Evolutionary conservation across 495 filamentous ascomycete species (phyloP), one percentile per base, ranked within the genome.

Genomic region (Penicillium bovifimosum): DNA sequence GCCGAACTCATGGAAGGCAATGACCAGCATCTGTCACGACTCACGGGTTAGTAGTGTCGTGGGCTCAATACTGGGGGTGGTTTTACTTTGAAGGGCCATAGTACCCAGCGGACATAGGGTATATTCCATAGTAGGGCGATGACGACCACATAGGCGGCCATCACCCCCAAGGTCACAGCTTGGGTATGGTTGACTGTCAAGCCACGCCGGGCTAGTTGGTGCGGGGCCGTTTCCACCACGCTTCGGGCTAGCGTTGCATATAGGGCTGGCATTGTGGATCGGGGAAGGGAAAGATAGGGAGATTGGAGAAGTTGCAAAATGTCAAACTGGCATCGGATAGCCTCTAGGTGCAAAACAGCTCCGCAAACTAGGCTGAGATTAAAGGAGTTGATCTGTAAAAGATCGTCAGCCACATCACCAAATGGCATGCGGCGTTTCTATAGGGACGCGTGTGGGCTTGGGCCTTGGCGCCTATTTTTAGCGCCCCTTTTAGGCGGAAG

Each of bases 41-140:
- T 24, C 20, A n/a, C n/a, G 27, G 34, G 11, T 40, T 40, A 51
- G 47, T 38, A n/a, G 20, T 55, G 31, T n/a, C 4, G 18, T 26
- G 9, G 17, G 34, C n/a, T 55, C 17, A 9, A 36, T 9, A 17
- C 9, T 24, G 18, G 9, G 35, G 13, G 10, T 20, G 39, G n/a
- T n/a, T 53, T 46, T 65, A 87, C 85, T 72, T 91, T 91, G 75
- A 91, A 91, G n/a, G 87, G 87, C 86, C 86, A 91, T 16, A 91
- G 67, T 0, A 80, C 75, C 76, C 76, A 86, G 14, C 82, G 77
- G 14, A 91, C 65, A 62, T 91, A 90, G 1, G 87, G 87, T 8
- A 90, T 50, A 64, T 91, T 91, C 87, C 87, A 91, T 6, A 91
- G 69, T 18, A 90, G 67, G 3, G 85, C 85, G 56, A 91, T 90